phyloP scores from a whole-genome alignment of 1,284 basidiomycete genomes.

The Boletellus sp. region DNA sequence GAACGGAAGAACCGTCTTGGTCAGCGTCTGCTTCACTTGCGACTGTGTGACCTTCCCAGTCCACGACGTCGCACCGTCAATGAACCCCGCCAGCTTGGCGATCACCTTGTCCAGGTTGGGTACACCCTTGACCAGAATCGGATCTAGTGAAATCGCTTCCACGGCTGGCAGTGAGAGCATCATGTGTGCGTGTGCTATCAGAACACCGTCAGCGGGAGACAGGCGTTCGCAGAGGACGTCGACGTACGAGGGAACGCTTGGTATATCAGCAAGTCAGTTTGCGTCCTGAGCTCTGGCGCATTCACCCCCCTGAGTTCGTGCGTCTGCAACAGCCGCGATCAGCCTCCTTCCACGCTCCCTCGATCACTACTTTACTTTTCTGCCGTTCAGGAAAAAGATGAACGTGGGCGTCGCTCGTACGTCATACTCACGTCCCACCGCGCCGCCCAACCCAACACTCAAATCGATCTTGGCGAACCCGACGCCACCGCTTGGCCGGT shows the following conservation, averaged over 20 bases:
- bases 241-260: constrained; percentile 73
- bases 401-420: constrained; percentile 85
- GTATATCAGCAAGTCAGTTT: constrained; percentile 70
- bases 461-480: constrained; percentile 83
- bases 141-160: constrained; percentile 62
- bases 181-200: constrained; percentile 71
- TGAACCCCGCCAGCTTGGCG: constrained; percentile 60
- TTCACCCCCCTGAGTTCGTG: constrained; percentile 76
- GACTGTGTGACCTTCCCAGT: constrained; percentile 34
- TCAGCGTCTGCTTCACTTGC: constrained; percentile 49
- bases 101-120: constrained; percentile 66
- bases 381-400: constrained; percentile 75
- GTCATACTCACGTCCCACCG: constrained; percentile 60
- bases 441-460: constrained; percentile 57
- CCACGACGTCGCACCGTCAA: constrained; percentile 44
- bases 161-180: constrained; percentile 59
- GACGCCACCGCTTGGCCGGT: constrained; percentile 39
- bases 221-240: constrained; percentile 22
- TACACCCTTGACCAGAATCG: constrained; percentile 72
- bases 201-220: constrained; percentile 7
- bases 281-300: constrained; percentile 58
- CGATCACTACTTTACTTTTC: constrained; percentile 49
- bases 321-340: constrained; percentile 38
- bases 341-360: constrained; percentile 5
- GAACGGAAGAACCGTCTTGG: constrained; percentile 54